Percentiles rank a stretch among this genome's conserved stretches.
Evolutionary conservation across 495 filamentous ascomycete genomes (phyloP).

Genomic region (Hypoxylon lienhwacheense): DNA sequence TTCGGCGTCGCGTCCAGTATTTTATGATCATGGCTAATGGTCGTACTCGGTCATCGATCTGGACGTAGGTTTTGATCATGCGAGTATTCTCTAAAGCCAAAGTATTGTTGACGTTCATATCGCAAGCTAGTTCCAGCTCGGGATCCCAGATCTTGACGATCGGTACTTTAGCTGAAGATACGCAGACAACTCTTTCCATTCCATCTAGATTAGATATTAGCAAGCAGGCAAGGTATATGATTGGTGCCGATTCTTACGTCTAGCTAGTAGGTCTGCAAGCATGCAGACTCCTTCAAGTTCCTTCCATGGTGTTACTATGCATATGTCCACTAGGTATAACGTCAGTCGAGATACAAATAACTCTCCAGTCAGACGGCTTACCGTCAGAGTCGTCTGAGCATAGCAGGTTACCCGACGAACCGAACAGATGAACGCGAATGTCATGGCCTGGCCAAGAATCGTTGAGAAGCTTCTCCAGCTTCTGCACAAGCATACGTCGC

Average conservation of each 20-base stretch:
- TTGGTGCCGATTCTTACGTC: constrained; percentile 57
- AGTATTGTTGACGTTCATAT: constrained; percentile 99
- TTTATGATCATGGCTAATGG: constrained; percentile 95
- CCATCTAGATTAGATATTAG: constrained; percentile 64
- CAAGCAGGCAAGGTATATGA: constrained; percentile 34
- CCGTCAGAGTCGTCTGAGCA: constrained; percentile 97
- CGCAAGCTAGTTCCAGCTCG: constrained; percentile 84
- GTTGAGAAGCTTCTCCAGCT: constrained; percentile 84
- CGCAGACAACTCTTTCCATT: constrained; percentile 93
- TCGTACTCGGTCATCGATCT: constrained; percentile 87
- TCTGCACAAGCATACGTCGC: constrained; percentile 72
- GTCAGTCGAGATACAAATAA: constrained; percentile 29
- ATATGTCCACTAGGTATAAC: constrained; percentile 79
- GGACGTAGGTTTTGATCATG: constrained; percentile 97
- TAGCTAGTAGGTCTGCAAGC: constrained; percentile 79
- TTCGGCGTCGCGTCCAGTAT: constrained; percentile 89
- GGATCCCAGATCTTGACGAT: constrained; percentile 99
- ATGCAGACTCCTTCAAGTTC: constrained; percentile 84
- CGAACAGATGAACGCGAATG: constrained; percentile 91
- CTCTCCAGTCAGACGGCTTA: constrained; percentile 48
- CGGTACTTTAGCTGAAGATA: constrained; percentile 90
- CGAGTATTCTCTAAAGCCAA: constrained; percentile 92
- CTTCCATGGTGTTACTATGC: constrained; percentile 85
- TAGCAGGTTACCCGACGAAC: constrained; percentile 92
- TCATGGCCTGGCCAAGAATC: constrained; percentile 87